phyloP scores from a whole-genome alignment of 345 rosid species.

The Combretum micranthum region DNA sequence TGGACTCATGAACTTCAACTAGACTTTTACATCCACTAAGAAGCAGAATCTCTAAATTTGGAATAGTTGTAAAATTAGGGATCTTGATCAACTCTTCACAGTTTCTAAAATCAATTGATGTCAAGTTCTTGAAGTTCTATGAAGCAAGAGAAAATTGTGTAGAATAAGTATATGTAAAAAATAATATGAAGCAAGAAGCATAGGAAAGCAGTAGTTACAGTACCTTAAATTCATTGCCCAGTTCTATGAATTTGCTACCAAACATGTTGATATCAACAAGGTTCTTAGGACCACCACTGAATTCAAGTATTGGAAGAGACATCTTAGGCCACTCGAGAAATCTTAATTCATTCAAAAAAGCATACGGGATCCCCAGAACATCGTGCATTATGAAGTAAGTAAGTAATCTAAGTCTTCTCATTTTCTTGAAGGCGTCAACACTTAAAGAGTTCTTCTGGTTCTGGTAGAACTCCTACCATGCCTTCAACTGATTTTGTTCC shows the following conservation, averaged over 20 bases:
- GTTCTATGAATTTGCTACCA: neutral
- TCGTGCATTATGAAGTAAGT: neutral
- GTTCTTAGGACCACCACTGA: constrained; percentile 1
- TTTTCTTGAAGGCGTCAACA: constrained; percentile 5
- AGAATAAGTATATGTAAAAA: no score
- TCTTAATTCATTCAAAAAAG: neutral
- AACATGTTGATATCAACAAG: constrained; percentile 2
- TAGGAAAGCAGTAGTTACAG: no score
- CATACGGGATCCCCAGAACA: neutral
- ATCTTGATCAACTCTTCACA: constrained; percentile 5
- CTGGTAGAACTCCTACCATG: neutral
- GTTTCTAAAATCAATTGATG: constrained; percentile 1
- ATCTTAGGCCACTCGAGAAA: constrained; percentile 12
- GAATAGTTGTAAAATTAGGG: constrained; percentile 6
- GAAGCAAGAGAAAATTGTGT: no score
- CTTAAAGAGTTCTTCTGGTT: neutral
- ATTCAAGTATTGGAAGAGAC: neutral
- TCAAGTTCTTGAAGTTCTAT: neutral
- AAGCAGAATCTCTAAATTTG: constrained; percentile 10
- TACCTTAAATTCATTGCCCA: constrained; percentile 9
- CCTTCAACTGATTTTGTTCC: constrained; percentile 6
- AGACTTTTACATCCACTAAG: constrained; percentile 12
- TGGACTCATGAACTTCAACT: constrained; percentile 12
- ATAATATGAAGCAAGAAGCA: no score
- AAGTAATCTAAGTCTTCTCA: constrained; percentile 9